Percentiles rank a stretch among this genome's conserved stretches.
Conservation (phyloP, 345 rosid genomes). For the Eucalyptus victrix region DNA sequence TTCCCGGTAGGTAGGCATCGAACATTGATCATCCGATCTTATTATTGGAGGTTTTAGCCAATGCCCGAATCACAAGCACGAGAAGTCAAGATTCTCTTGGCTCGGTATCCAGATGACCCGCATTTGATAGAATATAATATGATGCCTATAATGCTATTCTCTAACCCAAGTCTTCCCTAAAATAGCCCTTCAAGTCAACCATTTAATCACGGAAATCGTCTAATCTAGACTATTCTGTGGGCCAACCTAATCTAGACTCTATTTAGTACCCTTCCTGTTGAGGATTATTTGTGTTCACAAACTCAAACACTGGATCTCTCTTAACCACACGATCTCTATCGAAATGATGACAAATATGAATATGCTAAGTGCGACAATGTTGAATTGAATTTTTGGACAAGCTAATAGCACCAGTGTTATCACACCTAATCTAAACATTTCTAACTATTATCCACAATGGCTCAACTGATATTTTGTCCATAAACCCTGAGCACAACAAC, state of each 20-base stretch:
- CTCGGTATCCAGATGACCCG: neutral
- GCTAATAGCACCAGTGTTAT: neutral
- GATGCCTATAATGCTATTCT: neutral
- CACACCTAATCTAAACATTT: neutral
- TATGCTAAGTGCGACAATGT: neutral
- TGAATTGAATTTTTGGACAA: neutral
- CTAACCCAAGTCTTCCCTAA: neutral
- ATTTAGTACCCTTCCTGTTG: neutral
- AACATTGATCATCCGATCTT: neutral
- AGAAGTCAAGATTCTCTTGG: neutral
- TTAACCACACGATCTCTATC: neutral
- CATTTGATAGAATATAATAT: neutral
- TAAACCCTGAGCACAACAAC: neutral
- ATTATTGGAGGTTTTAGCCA: neutral
- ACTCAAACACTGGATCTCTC: neutral
- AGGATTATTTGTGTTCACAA: neutral
- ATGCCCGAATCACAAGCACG: neutral
- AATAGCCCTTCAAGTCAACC: neutral
- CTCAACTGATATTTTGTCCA: neutral
- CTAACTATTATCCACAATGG: neutral
- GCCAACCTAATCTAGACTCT: neutral
- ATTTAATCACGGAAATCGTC: no score
- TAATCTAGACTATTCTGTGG: neutral
- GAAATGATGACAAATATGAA: neutral
- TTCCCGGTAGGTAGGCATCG: neutral